Evolutionary conservation across 345 rosid genomes (phyloP), one percentile per base, ranked within the genome.

Genomic region (Excoecaria agallocha): DNA sequence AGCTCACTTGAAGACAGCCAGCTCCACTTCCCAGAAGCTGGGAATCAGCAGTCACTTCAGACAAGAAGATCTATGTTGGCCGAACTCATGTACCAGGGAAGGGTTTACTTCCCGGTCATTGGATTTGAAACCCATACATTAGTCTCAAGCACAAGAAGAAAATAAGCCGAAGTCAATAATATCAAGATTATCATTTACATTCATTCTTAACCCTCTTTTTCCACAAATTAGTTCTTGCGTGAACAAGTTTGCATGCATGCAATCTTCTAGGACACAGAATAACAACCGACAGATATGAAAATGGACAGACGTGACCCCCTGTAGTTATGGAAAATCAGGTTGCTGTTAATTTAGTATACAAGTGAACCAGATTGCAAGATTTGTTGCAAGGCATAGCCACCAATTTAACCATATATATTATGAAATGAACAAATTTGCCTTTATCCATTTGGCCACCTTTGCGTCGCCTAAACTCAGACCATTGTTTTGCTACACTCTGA

Each of bases 401-500:
- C 5, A 30, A 0, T 3, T 62, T 68, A 70, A 37, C 35, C 25
- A 49, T 9, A 50, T 0, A 57, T 11, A 58, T 41, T 15, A 39
- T 17, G 69, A 38, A 3, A 51, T 15, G 16, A 25, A 49, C 39
- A 48, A 4, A 22, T 13, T 78, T 83, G 89, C 94, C 94, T 83
- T 85, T 86, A 62, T 84, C 86, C 50, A 24, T 79, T 58, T 83
- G 90, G 50, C 81, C 79, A 81, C 76, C 87, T 82, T 82, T 93
- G 73, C 86, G 88, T 79, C 88, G 88, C 79, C 88, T 80, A 82
- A 76, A 95, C 70, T 90, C 93, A 73, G 88, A 79, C 98, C 97
- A 93, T 72, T 89, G 92, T 79, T 85, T 91, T 61, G 99, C 76
- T 71, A 95, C 98, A 86, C 98, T 93, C 73, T 95, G 98, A 86